Conservation (phyloP, 331 rosid species). For the Quercus tomentella region DNA sequence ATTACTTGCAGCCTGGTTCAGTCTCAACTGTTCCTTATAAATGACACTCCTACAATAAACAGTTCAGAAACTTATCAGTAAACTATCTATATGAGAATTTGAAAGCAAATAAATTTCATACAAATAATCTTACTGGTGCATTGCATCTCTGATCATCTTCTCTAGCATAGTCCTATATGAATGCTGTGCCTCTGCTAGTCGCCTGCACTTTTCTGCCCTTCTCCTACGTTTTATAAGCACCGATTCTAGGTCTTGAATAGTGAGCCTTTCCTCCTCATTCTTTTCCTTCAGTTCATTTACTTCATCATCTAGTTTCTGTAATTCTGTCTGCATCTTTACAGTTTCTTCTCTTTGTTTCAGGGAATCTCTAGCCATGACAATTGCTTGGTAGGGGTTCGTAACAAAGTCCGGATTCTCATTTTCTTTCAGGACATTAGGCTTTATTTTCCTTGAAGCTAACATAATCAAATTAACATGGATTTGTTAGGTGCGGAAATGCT, state of each 20-base stretch:
- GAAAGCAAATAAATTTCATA: neutral
- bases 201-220: constrained; percentile 84
- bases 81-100: neutral
- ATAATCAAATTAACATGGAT: constrained; percentile 17
- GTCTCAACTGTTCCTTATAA: constrained; percentile 91
- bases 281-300: constrained; percentile 61
- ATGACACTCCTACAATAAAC: constrained; percentile 68
- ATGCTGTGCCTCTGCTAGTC: constrained; percentile 87
- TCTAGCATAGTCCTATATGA: constrained; percentile 78
- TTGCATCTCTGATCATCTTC: constrained; percentile 95
- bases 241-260: constrained; percentile 75
- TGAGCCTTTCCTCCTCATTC: constrained; percentile 74
- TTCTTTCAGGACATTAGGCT: constrained; percentile 52
- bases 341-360: constrained; percentile 80
- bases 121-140: constrained; percentile 82
- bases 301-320: constrained; percentile 64
- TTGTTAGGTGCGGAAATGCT: constrained; percentile 8
- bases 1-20: constrained; percentile 84
- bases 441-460: constrained; percentile 50
- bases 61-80: neutral
- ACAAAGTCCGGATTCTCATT: constrained; percentile 64
- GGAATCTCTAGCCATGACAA: constrained; percentile 87
- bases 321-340: constrained; percentile 62
- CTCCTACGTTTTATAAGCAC: constrained; percentile 60
- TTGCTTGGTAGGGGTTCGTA: constrained; percentile 74